Evolutionary conservation across 73 alveolate genomes (phyloP).

Genomic region (Strombidium stylifer): DNA sequence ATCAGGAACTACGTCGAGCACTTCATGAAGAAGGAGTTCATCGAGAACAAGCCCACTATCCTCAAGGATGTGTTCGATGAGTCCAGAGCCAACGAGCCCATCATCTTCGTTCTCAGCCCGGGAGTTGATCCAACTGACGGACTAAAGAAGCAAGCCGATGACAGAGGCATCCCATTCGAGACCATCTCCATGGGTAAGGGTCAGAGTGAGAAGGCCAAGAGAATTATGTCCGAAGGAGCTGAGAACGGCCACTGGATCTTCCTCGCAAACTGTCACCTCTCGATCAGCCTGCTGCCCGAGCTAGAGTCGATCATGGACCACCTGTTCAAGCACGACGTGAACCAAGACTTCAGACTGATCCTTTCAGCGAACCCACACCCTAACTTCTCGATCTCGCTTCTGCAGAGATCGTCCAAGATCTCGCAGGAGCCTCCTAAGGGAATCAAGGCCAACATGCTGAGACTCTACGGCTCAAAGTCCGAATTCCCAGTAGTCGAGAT

Average conservation of each 20-base stretch:
- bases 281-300: conserved; percentile 84
- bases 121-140: conserved; percentile 98
- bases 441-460: conserved; percentile 98
- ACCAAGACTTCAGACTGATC: conserved; percentile 98
- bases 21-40: conserved; percentile 94
- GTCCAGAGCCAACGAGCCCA: conserved; percentile 87
- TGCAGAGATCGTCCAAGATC: conserved; percentile 97
- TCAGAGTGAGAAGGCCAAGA: conserved; percentile 80
- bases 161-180: conserved; percentile 49
- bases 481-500: conserved; percentile 65
- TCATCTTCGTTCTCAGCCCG: conserved; percentile 95
- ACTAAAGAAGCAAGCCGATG: conserved; percentile 66
- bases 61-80: conserved; percentile 92
- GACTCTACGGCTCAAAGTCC: conserved; percentile 96
- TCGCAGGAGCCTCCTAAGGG: conserved; percentile 99
- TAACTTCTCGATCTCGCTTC: conserved; percentile 98
- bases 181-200: conserved; percentile 89
- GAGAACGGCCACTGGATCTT: conserved; percentile 96
- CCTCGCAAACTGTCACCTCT: conserved; percentile 95
- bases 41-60: conserved; percentile 92
- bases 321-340: conserved; percentile 74
- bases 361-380: conserved; percentile 99
- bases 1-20: conserved; percentile 86
- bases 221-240: conserved; percentile 82
- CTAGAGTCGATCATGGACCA: conserved; percentile 92